These are phyloP conservation scores for Penicillium sclerotigenum DNA, from an alignment of 2,329 filamentous ascomycete species.

Conservation along the genomic window DNA sequence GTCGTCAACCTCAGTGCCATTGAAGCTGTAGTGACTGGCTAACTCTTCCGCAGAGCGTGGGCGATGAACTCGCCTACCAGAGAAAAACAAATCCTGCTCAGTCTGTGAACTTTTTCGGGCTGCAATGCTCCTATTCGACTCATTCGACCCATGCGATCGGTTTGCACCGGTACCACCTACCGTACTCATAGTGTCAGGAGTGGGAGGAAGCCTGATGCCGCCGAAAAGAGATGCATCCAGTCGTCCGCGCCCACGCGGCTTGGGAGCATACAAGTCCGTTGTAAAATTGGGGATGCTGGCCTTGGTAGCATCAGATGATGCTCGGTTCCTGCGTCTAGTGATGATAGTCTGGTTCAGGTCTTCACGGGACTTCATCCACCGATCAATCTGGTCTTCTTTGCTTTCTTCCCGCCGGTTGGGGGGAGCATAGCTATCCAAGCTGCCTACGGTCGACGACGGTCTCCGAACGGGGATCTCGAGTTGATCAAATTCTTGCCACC, in stretches of 20 bases:
- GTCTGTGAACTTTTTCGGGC: constrained; percentile 25
- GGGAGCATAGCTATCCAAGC: constrained; percentile 16
- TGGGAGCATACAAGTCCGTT: constrained; percentile 25
- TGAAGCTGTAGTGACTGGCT: constrained; percentile 31
- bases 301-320: constrained; percentile 22
- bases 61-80: constrained; percentile 24
- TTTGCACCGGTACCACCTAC: constrained; percentile 29
- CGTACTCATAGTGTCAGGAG: constrained; percentile 46
- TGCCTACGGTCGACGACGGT: constrained; percentile 12
- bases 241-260: constrained; percentile 27
- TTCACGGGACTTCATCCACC: constrained; percentile 32
- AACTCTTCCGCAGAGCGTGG: constrained; percentile 37
- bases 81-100: constrained; percentile 21
- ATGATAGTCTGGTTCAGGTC: constrained; percentile 19
- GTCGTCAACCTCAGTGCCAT: constrained; percentile 28
- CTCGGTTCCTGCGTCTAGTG: constrained; percentile 18
- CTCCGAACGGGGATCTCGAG: constrained; percentile 31
- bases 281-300: constrained; percentile 20
- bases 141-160: constrained; percentile 26
- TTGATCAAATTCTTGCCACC: constrained; percentile 23
- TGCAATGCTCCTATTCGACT: constrained; percentile 34
- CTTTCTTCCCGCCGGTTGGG: constrained; percentile 17
- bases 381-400: constrained; percentile 28
- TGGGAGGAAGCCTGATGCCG: constrained; percentile 37
- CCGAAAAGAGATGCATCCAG: constrained; percentile 34